phyloP scores from a whole-genome alignment of 257 asterid species.

The Prunella vulgaris region DNA sequence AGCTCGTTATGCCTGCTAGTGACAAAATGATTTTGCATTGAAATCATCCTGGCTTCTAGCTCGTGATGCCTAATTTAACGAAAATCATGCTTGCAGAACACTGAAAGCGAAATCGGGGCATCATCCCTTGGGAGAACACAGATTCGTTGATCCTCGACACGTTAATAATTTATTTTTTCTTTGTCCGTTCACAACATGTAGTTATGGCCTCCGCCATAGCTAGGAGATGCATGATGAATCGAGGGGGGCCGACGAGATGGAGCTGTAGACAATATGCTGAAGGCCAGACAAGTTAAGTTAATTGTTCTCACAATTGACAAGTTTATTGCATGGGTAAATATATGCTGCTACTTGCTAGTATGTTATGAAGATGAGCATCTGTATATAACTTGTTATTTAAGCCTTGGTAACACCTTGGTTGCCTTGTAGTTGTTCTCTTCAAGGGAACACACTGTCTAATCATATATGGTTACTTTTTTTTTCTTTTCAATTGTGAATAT shows the following conservation, averaged over 20 bases:
- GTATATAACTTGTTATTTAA: slow-evolving; percentile 49
- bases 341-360: neutral
- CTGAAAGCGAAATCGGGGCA: slow-evolving; percentile 87
- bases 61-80: neutral
- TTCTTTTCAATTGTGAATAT: slow-evolving; percentile 12
- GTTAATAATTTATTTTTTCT: neutral
- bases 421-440: neutral
- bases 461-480: neutral
- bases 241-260: neutral
- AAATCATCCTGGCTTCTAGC: neutral
- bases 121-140: slow-evolving; percentile 86
- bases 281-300: neutral
- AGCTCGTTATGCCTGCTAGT: neutral
- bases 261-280: neutral
- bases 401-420: slow-evolving; percentile 35
- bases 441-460: neutral
- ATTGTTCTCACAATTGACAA: slow-evolving; percentile 19
- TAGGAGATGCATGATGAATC: neutral
- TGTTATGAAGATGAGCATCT: slow-evolving; percentile 4
- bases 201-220: neutral
- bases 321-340: slow-evolving; percentile 19
- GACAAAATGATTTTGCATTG: neutral
- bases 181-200: too few relatives aligned
- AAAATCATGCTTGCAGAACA: slow-evolving; percentile 47
- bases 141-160: slow-evolving; percentile 48